Evolutionary conservation across 106 monocot genomes (phyloP), one percentile per base, ranked within the genome.

Genomic region (Acanthochlamys bracteata): DNA sequence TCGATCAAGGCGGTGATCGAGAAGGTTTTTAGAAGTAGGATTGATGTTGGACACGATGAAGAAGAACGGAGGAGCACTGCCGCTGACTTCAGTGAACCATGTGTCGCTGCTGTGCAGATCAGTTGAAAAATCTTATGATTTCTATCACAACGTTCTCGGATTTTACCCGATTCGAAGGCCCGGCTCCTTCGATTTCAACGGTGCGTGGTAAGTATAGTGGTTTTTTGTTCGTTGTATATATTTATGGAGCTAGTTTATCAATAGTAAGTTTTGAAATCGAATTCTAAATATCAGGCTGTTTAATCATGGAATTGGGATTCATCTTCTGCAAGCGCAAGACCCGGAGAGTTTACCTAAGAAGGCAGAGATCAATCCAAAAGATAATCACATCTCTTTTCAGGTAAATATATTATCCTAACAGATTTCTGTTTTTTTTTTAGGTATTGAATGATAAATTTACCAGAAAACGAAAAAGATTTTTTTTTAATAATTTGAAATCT

Each of bases 321-420:
- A 98, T 49, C 66, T 98, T 19, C 23, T 98, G 67, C 80, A 98
- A 59, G 80, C 85, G 0, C 80, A 84, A 12, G 54, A 80, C 17
- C 87, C 82, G 0, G 78, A 81, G 1, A 54, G 8, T 60, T 74
- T 83, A 25, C 74, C 75, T 16, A 59, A 33, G 70, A 93, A 85
- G 61, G 49, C 25, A 1, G 79, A 88, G 70, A 88, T 98, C 42
- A 78, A 90, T 43, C 95, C 90, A 16, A 88, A 77, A 75, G 95
- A 82, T 43, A 76, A 90, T 27, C 95, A 96, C 54, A 90, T 90
- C 45, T 90, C 95, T 20, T 96, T 96, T 46, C 89, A 94, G 89
- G 90, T 86, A 69, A 19, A 11, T 11, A 22, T 55, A 33, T 33
- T 33, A 4, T 51, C 51, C 9, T 51, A 51, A 13, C 17, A 51